phyloP scores from a whole-genome alignment of 73 alveolate genomes.

The Blepharisma stoltei region DNA sequence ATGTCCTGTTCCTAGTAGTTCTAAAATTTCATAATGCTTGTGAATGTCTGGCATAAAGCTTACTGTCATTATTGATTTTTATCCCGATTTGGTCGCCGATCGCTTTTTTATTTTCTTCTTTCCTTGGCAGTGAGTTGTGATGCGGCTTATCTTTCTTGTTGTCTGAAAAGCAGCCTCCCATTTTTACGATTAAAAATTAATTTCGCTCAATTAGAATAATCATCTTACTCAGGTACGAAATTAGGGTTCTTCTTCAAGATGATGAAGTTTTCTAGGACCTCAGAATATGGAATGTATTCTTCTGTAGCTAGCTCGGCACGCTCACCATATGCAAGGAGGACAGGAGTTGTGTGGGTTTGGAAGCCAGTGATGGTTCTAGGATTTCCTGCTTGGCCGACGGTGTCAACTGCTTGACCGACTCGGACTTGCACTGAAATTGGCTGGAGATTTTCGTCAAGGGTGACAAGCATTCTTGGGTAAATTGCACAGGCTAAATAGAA shows the following conservation, averaged over 20 bases:
- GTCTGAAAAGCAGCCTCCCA: too few relatives aligned
- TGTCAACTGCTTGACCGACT: conserved; percentile 97
- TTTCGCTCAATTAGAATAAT: too few relatives aligned
- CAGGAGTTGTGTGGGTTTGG: conserved; percentile 95
- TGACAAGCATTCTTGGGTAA: conserved; percentile 92
- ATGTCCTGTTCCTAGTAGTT: conserved; percentile 36
- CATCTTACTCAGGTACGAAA: conserved; percentile 48
- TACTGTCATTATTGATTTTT: too few relatives aligned
- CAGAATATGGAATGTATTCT: conserved; percentile 77
- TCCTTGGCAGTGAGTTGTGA: too few relatives aligned
- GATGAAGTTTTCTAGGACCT: conserved; percentile 87
- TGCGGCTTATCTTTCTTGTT: too few relatives aligned
- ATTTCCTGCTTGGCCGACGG: conserved; percentile 62
- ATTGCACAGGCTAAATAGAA: conserved; percentile 86
- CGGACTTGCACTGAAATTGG: conserved; percentile 77
- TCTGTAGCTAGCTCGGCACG: conserved; percentile 93
- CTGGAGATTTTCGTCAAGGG: conserved; percentile 83
- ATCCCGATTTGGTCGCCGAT: too few relatives aligned
- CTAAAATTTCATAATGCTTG: conserved; percentile 25
- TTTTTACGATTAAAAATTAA: too few relatives aligned
- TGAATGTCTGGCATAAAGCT: background rate
- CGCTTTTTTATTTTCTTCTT: too few relatives aligned
- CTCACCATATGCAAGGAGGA: conserved; percentile 82
- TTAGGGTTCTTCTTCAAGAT: conserved; percentile 90
- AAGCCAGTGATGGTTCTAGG: conserved; percentile 96